These are phyloP conservation scores for Chamaecyparis obtusa DNA, from an alignment of 75 land plant species.

Conservation along the genomic window DNA sequence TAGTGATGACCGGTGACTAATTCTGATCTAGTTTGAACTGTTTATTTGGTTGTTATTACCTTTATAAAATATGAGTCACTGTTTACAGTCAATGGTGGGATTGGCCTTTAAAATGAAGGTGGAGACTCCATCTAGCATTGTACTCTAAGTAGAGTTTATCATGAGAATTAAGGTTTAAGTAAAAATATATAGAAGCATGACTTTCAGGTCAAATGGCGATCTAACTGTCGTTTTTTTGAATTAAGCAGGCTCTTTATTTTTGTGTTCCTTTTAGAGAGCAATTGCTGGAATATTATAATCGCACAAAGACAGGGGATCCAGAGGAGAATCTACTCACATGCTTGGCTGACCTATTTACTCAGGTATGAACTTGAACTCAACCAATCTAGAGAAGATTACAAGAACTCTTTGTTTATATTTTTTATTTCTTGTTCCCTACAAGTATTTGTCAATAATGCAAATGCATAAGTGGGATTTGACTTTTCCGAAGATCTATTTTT, in stretches of 20 bases:
- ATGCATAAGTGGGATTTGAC: neutral
- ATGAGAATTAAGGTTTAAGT: neutral
- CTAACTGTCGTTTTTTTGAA: neutral
- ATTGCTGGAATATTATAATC: slow-evolving; percentile 30
- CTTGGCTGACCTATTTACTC: slow-evolving; percentile 37
- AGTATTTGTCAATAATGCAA: neutral
- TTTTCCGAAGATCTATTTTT: neutral
- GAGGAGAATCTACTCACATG: slow-evolving; percentile 42
- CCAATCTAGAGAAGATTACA: neutral
- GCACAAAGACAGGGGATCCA: slow-evolving; percentile 21
- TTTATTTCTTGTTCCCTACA: neutral
- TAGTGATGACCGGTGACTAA: neutral
- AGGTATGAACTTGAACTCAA: slow-evolving; percentile 10
- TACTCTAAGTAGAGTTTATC: neutral
- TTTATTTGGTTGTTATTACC: neutral
- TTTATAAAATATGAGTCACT: no score
- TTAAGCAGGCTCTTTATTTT: slow-evolving; percentile 32
- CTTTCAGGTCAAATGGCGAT: neutral
- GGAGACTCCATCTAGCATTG: neutral
- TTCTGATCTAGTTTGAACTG: neutral
- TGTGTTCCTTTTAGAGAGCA: slow-evolving; percentile 46
- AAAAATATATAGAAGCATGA: neutral
- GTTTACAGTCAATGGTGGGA: neutral
- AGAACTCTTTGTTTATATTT: neutral
- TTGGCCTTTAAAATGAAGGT: neutral